A percentile compares a stretch with the other conserved stretches of the same genome.
Evolutionary conservation across 2,329 filamentous ascomycete species (phyloP).

Genomic region (Ophiocordyceps camponoti-rufipedis): DNA sequence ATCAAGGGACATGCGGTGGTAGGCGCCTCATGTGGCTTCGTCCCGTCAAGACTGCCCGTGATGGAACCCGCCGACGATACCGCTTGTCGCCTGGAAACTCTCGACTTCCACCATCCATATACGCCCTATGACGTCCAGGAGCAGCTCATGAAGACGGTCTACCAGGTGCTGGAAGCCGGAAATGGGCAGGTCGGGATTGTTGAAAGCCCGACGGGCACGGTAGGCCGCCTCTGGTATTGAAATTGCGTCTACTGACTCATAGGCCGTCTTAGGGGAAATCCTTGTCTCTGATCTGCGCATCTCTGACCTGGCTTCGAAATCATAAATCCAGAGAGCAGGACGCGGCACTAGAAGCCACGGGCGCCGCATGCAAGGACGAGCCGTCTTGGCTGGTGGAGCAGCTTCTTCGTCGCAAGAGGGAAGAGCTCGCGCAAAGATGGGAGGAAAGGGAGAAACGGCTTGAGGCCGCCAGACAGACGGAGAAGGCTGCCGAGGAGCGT

Average conservation of each 20-base stretch:
- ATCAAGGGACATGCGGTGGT: background rate
- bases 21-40: background rate
- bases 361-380: slow-evolving; percentile 39
- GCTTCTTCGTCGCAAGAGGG: slow-evolving; percentile 47
- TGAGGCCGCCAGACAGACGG: slow-evolving; percentile 43
- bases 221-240: slow-evolving; percentile 6
- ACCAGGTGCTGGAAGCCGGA: slow-evolving; percentile 52
- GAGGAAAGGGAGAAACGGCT: slow-evolving; percentile 60
- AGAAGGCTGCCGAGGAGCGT: slow-evolving; percentile 35
- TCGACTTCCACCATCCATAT: slow-evolving; percentile 73
- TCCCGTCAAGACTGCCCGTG: background rate
- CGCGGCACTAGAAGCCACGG: slow-evolving; percentile 26
- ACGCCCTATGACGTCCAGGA: slow-evolving; percentile 75
- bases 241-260: slow-evolving; percentile 1
- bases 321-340: slow-evolving; percentile 48
- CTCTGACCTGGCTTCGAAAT: slow-evolving; percentile 78
- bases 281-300: slow-evolving; percentile 73
- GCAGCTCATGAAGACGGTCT: slow-evolving; percentile 73
- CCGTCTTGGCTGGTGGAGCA: slow-evolving; percentile 75
- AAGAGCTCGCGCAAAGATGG: slow-evolving; percentile 46
- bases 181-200: slow-evolving; percentile 70
- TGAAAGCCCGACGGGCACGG: slow-evolving; percentile 78
- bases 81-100: slow-evolving; percentile 9
- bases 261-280: slow-evolving; percentile 52
- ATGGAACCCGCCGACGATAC: slow-evolving; percentile 3